Evolutionary conservation across 2,329 filamentous ascomycete species (phyloP).

Genomic region (Colletotrichum tropicale): DNA sequence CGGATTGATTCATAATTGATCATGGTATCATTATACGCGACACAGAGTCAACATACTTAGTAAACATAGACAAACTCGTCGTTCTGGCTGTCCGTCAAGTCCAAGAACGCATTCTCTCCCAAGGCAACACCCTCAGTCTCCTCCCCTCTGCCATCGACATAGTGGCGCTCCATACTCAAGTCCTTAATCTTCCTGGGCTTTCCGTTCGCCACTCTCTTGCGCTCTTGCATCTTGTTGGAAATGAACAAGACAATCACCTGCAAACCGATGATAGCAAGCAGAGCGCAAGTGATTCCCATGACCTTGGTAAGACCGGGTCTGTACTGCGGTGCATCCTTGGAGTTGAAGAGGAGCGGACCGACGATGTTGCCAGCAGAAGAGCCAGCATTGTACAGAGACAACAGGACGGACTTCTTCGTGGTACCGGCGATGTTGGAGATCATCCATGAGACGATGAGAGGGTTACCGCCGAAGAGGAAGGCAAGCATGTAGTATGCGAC

Average conservation of each 20-base stretch:
- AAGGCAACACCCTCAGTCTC: conserved; percentile 31
- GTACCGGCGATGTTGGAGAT: conserved; percentile 71
- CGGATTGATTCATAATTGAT: neutral
- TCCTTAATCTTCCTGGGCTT: conserved; percentile 64
- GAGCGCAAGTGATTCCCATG: conserved; percentile 56
- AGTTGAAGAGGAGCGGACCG: conserved; percentile 66
- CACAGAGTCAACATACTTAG: neutral
- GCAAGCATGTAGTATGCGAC: conserved; percentile 69
- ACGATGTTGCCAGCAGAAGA: conserved; percentile 69
- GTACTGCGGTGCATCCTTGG: conserved; percentile 62
- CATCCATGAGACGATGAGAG: conserved; percentile 71
- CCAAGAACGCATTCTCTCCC: conserved; percentile 58
- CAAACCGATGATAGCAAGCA: conserved; percentile 30
- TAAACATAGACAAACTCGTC: conserved; percentile 68
- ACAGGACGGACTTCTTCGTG: conserved; percentile 69
- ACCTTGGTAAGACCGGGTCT: conserved; percentile 60
- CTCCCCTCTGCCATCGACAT: conserved; percentile 37
- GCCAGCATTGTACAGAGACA: conserved; percentile 68
- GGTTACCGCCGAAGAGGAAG: conserved; percentile 70
- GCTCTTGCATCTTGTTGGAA: conserved; percentile 58
- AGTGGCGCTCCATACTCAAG: conserved; percentile 62
- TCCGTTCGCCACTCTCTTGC: conserved; percentile 59
- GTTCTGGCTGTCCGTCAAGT: conserved; percentile 69
- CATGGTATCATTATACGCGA: neutral
- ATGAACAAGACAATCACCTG: conserved; percentile 9